Base-by-base conservation (phyloP, 2,329 filamentous ascomycete species). In the Colletotrichum limetticola region DNA sequence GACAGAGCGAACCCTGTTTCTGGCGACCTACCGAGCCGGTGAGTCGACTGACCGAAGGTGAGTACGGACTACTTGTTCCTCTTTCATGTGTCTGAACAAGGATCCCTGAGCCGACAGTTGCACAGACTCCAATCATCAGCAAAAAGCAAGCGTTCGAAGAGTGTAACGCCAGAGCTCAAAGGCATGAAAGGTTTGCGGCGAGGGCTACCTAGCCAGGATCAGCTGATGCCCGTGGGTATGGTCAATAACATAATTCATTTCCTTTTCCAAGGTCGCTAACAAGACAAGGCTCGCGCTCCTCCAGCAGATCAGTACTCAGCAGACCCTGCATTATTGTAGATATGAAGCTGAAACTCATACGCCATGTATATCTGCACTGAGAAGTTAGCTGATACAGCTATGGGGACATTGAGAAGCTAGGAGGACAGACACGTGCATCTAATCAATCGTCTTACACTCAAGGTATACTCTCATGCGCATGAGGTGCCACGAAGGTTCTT, bases 11-110 rank as follows among this genome's bases (percentile, higher is more conserved):
- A 67, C 32, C 24, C n/a, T n/a, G 46, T 53, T 30, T 16, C n/a
- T n/a, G 22, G 42, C 46, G 30, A 19, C 55, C 56, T 37, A 60
- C 55, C 70, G 57, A 69, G 26, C 19, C 56, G 70, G 70, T 70
- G 66, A 72, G 56, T 28, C 12, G 46, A 28, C 28, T 70, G 60
- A 55, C 70, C 70, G 70, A 70, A 64, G 55, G 70, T 66, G 53
- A 72, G 37, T 32, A 32, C 11, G 32, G 32, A 32, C 32, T 26
- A 32, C 11, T 24, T 12, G 12, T 30, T 52, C 11, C n/a, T 12
- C 26, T 26, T 7, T 22, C 11, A 46, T 35, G n/a, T 3, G 28
- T 35, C 7, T 26, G 60, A 28, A 5, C n/a, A 35, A 24, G n/a
- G n/a, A 24, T 37, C 8, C n/a, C 14, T 19, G 2, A n/a, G 19